These are phyloP conservation scores for Solanum chacoense DNA, from an alignment of 305 asterid genomes.

Conservation along the genomic window DNA sequence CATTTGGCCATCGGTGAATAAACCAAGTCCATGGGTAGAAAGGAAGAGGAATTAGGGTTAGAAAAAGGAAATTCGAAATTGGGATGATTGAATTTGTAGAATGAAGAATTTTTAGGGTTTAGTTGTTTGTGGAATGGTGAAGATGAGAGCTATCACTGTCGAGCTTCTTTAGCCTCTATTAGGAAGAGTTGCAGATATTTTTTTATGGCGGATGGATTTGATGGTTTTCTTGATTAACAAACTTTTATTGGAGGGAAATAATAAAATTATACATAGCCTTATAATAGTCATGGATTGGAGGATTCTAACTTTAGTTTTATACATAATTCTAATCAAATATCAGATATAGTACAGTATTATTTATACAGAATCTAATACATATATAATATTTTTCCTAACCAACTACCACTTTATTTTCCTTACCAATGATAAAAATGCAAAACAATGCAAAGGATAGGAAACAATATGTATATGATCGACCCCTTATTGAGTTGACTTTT, in stretches of 20 bases:
- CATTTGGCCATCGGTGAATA: slow-evolving; percentile 14
- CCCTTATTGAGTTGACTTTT: too few relatives aligned
- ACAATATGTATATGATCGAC: too few relatives aligned
- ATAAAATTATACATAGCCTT: too few relatives aligned
- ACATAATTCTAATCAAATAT: too few relatives aligned
- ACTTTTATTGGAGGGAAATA: not conserved
- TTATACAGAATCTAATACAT: too few relatives aligned
- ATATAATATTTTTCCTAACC: too few relatives aligned
- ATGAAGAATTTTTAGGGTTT: not conserved
- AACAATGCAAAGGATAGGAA: too few relatives aligned
- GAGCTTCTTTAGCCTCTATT: not conserved
- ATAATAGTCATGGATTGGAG: too few relatives aligned
- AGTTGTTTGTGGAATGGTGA: not conserved
- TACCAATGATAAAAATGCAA: too few relatives aligned
- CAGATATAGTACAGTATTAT: too few relatives aligned
- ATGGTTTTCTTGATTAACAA: not conserved
- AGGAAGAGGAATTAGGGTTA: not conserved
- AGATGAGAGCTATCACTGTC: not conserved
- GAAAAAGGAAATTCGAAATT: not conserved
- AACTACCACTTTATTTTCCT: too few relatives aligned
- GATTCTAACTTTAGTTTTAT: too few relatives aligned
- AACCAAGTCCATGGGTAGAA: slow-evolving; percentile 17
- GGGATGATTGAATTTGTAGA: not conserved
- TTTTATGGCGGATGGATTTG: not conserved
- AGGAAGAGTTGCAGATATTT: not conserved